Evolutionary conservation across 2,329 filamentous ascomycete species (phyloP), one percentile per base, ranked within the genome.

Genomic region (Diatrype stigma): DNA sequence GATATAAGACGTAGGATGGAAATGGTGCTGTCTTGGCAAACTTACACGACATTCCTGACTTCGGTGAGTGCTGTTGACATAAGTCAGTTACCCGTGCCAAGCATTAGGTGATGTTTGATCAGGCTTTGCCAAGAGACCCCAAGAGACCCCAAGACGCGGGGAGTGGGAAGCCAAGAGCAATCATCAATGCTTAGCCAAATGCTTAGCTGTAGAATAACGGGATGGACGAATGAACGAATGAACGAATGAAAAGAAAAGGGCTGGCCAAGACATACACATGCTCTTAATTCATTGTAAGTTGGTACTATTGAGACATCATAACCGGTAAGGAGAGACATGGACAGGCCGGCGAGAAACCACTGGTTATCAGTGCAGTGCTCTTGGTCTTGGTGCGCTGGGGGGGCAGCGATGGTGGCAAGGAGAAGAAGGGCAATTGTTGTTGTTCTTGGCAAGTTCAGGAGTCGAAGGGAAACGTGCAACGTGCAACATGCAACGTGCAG

Each of bases 41-140:
- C 72, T 56, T 76, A 76, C 74, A 77, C 71, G 67, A 71, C 72
- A 74, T 77, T 77, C 71, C 70, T 70, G 68, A 77, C 70, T 68
- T 74, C 70, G 65, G 68, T 68, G 66, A 76, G 73, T 68, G 74
- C 74, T 76, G 64, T 60, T 52, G 45, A 34, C 14, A 10, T n/a
- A 66, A 59, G 64, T 67, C 62, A 70, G 69, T 67, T 65, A 56
- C 50, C 30, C 37, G 19, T 50, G 38, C 45, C 42, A 47, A 48
- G 51, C 22, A 48, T 23, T 19, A 19, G 4, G 10, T 23, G 35
- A 34, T 34, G 30, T 34, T 14, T 34, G 30, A 34, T 34, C 30
- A 34, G 30, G 30, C 7, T 34, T 38, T 47, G 51, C 51, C 46
- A 57, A 52, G 50, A 46, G 42, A 47, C 46, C 49, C 50, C 50